phyloP scores from a whole-genome alignment of 495 filamentous ascomycete species.

The Aspergillus avenaceus region DNA sequence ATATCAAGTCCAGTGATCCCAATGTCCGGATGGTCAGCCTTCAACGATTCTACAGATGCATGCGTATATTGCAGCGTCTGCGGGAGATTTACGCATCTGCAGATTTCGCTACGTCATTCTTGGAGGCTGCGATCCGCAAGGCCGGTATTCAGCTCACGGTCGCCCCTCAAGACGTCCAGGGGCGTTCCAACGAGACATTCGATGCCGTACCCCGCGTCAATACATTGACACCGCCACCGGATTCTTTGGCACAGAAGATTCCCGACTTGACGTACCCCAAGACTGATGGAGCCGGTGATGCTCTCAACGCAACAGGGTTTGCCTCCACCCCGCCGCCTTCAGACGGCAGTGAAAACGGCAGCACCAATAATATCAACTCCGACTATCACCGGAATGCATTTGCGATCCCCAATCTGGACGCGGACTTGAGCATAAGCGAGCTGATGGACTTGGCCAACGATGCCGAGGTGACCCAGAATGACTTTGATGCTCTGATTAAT shows the following conservation, averaged over 20 bases:
- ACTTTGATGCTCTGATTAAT: conserved; percentile 47
- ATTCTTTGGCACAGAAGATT: conserved; percentile 42
- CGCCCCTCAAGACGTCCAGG: conserved; percentile 36
- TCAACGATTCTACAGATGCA: conserved; percentile 78
- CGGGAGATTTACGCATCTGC: conserved; percentile 83
- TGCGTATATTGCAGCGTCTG: conserved; percentile 75
- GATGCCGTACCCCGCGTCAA: conserved; percentile 24
- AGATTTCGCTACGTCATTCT: conserved; percentile 79
- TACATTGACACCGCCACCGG: conserved; percentile 41
- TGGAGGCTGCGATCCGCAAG: conserved; percentile 79
- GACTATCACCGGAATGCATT: conserved; percentile 29
- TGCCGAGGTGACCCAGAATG: conserved; percentile 47
- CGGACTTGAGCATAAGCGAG: conserved; percentile 40
- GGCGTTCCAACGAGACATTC: conserved; percentile 18
- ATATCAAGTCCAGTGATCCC: conserved; percentile 75
- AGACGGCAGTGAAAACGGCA: conserved; percentile 43
- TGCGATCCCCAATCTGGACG: conserved; percentile 29
- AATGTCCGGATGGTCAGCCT: conserved; percentile 63
- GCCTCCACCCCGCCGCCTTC: conserved; percentile 43
- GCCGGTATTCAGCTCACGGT: conserved; percentile 58
- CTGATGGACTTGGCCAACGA: conserved; percentile 46
- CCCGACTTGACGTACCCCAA: conserved; percentile 42
- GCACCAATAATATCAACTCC: conserved; percentile 40
- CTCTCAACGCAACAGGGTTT: conserved; percentile 23
- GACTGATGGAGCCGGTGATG: conserved; percentile 12